Evolutionary conservation across 495 filamentous ascomycete genomes (phyloP).

Genomic region (Podospora comata): DNA sequence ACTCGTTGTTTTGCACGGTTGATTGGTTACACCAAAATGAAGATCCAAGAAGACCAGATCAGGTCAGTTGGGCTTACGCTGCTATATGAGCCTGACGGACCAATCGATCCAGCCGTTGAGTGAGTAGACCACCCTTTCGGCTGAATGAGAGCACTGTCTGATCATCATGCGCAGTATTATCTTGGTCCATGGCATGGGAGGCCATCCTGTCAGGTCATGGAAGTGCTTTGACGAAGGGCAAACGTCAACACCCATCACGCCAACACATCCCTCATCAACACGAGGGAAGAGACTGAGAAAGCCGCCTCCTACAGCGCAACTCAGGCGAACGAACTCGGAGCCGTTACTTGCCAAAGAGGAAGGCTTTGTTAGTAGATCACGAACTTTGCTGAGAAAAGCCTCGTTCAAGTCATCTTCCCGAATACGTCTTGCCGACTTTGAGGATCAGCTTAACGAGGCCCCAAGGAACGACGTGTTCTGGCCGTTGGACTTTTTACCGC

Average conservation of each 20-base stretch:
- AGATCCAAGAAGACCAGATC: slow-evolving; percentile 27
- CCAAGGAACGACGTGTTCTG: slow-evolving; percentile 29
- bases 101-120: slow-evolving; percentile 33
- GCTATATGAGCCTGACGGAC: slow-evolving; percentile 38
- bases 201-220: slow-evolving; percentile 40
- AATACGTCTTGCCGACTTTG: slow-evolving; percentile 18
- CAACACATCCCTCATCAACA: slow-evolving; percentile 13
- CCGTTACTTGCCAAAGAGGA: slow-evolving; percentile 18
- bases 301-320: slow-evolving; percentile 16
- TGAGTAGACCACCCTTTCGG: slow-evolving; percentile 21
- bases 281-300: slow-evolving; percentile 22
- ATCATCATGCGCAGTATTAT: slow-evolving; percentile 29
- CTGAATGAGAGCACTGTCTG: background rate
- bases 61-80: slow-evolving; percentile 37
- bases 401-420: slow-evolving; percentile 29
- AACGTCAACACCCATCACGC: slow-evolving; percentile 16
- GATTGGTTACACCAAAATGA: slow-evolving; percentile 24
- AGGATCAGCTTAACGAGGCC: background rate
- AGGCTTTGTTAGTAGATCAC: slow-evolving; percentile 4
- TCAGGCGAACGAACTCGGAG: slow-evolving; percentile 20
- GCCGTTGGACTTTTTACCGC: slow-evolving; percentile 37
- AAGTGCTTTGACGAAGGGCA: slow-evolving; percentile 20
- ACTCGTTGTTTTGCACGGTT: too few relatives aligned
- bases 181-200: slow-evolving; percentile 38
- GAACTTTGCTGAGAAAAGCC: slow-evolving; percentile 18